These are phyloP conservation scores for Arthrobotrys megalospora DNA, from an alignment of 2,329 filamentous ascomycete genomes.

Conservation along the genomic window DNA sequence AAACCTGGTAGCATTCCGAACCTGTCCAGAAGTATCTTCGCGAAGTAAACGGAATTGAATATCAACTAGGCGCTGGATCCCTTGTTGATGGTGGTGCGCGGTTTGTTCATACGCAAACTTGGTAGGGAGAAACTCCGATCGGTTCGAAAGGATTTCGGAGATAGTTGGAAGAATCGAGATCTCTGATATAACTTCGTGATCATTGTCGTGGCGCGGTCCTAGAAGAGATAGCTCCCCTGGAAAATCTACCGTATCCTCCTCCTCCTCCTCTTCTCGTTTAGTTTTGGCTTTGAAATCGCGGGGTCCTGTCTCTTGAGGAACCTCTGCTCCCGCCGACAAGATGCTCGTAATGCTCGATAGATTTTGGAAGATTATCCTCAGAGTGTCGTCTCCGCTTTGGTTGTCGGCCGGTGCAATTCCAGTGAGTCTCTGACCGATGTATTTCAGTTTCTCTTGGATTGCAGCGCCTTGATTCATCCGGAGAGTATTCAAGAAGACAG, in stretches of 20 bases:
- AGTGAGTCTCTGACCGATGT: constrained; percentile 21
- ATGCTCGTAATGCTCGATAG: constrained; percentile 38
- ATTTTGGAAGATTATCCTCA: constrained; percentile 3
- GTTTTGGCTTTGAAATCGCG: not conserved
- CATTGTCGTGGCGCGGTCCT: constrained; percentile 65
- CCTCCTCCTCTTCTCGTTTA: constrained; percentile 1
- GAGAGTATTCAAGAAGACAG: constrained; percentile 39
- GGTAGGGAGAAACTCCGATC: constrained; percentile 61
- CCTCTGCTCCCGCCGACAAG: constrained; percentile 35
- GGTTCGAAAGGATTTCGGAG: constrained; percentile 64
- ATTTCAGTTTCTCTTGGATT: constrained; percentile 30
- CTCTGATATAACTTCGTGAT: constrained; percentile 64
- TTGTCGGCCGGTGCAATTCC: not conserved
- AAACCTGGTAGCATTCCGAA: constrained; percentile 63
- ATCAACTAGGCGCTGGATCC: constrained; percentile 65
- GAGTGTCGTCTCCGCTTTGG: not conserved
- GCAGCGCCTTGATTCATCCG: constrained; percentile 48
- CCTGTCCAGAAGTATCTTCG: constrained; percentile 64
- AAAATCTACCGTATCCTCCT: constrained; percentile 62
- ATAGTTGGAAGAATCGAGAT: constrained; percentile 66
- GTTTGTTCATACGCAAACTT: constrained; percentile 56
- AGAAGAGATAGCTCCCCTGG: constrained; percentile 63
- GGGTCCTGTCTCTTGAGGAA: constrained; percentile 7
- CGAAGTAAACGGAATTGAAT: constrained; percentile 65
- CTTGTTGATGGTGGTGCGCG: constrained; percentile 64